These are phyloP conservation scores for Xylariaceae sp. DNA, from an alignment of 2,329 filamentous ascomycete genomes.

Conservation along the genomic window DNA sequence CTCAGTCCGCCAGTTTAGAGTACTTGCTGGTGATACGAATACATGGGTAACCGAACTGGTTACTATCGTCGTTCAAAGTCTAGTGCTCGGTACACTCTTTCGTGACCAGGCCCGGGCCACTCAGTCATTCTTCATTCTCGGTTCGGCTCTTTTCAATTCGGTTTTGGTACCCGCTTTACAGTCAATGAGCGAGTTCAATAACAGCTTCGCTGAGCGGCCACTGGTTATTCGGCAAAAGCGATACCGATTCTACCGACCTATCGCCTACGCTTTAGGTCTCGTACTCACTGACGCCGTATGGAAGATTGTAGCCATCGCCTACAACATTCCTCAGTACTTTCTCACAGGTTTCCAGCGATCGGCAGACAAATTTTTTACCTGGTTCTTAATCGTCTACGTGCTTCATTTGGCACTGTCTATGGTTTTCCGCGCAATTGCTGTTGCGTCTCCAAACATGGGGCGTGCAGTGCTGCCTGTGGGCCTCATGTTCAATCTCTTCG, in stretches of 20 bases:
- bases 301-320: slow-evolving; percentile 44
- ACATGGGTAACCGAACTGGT: slow-evolving; percentile 27
- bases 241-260: slow-evolving; percentile 43
- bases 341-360: slow-evolving; percentile 50
- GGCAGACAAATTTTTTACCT: slow-evolving; percentile 68
- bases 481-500: slow-evolving; percentile 53
- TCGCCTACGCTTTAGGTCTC: slow-evolving; percentile 28
- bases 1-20: slow-evolving; percentile 48
- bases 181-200: slow-evolving; percentile 54
- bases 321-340: slow-evolving; percentile 52
- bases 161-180: slow-evolving; percentile 55
- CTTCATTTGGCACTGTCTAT: slow-evolving; percentile 66
- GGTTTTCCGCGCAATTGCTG: slow-evolving; percentile 68
- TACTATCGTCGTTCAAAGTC: slow-evolving; percentile 24
- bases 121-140: slow-evolving; percentile 32
- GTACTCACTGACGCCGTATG: slow-evolving; percentile 47
- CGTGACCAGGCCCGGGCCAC: slow-evolving; percentile 25
- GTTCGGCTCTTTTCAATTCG: slow-evolving; percentile 50
- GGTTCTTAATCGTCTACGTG: slow-evolving; percentile 64
- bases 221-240: slow-evolving; percentile 41
- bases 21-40: slow-evolving; percentile 30
- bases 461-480: slow-evolving; percentile 47
- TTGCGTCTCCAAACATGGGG: slow-evolving; percentile 59
- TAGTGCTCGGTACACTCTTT: slow-evolving; percentile 30
- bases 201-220: slow-evolving; percentile 34